A percentile compares a stretch with the other conserved stretches of the same genome.
Evolutionary conservation across 352 stramenopile genomes (phyloP).

Genomic region (Phytopythium aichiense): DNA sequence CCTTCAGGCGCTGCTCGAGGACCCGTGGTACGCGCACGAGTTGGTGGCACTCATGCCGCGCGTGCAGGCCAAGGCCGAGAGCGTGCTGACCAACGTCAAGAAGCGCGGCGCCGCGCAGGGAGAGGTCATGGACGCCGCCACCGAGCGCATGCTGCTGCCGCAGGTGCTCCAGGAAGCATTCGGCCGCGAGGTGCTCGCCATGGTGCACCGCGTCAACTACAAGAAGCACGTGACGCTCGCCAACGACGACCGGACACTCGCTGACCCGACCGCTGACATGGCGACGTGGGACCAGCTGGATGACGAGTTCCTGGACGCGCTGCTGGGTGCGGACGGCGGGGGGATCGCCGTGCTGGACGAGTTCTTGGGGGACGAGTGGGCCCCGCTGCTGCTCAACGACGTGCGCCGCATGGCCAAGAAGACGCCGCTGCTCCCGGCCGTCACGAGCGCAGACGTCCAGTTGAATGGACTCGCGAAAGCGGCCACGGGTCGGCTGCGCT

Average conservation of each 20-base stretch:
- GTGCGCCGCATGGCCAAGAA: conserved; percentile 59
- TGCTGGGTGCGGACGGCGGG: conserved; percentile 12
- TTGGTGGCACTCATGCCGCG: conserved; percentile 78
- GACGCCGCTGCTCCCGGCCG: conserved; percentile 36
- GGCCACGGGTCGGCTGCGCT: conserved; percentile 39
- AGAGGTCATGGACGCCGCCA: conserved; percentile 75
- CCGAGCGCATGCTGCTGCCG: conserved; percentile 57
- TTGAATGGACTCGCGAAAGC: not conserved
- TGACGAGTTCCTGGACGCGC: conserved; percentile 39
- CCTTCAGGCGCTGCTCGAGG: conserved; percentile 64
- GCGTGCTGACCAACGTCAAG: conserved; percentile 82
- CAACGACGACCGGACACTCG: conserved; percentile 55
- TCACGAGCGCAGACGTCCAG: conserved; percentile 14
- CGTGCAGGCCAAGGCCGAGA: conserved; percentile 69
- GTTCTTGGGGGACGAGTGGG: conserved; percentile 84
- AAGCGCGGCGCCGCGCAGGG: conserved; percentile 56
- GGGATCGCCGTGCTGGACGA: conserved; percentile 57
- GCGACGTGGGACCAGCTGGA: conserved; percentile 64
- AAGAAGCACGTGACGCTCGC: conserved; percentile 77
- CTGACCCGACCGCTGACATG: conserved; percentile 49
- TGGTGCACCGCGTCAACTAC: conserved; percentile 82
- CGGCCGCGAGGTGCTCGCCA: conserved; percentile 69
- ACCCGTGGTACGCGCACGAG: conserved; percentile 80
- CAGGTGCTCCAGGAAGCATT: conserved; percentile 86
- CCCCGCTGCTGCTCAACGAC: conserved; percentile 55